A percentile compares a stretch with the other conserved stretches of the same genome.
Evolutionary conservation across 768 basidiomycete species (phyloP).

Genomic region (Russula ochroleuca): DNA sequence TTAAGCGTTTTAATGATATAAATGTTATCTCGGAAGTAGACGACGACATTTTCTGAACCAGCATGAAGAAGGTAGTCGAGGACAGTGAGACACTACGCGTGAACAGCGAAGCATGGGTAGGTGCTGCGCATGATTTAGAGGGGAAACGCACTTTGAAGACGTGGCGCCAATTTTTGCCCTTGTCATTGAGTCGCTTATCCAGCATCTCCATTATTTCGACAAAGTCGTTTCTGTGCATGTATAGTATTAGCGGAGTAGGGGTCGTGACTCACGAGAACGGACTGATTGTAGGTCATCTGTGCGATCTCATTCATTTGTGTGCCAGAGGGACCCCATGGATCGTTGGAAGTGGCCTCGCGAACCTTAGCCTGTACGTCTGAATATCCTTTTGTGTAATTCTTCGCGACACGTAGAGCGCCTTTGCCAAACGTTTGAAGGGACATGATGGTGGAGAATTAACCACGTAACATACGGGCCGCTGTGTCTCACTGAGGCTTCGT

Average conservation of each 20-base stretch:
- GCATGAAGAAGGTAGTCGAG: constrained; percentile 95
- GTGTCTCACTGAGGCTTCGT: not conserved
- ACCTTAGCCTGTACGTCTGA: constrained; percentile 95
- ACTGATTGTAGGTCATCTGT: constrained; percentile 96
- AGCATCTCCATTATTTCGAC: constrained; percentile 99
- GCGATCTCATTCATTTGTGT: constrained; percentile 99
- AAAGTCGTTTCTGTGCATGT: constrained; percentile 72
- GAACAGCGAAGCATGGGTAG: not conserved
- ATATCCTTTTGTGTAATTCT: constrained; percentile 95
- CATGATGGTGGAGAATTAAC: constrained; percentile 30
- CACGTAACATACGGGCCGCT: not conserved
- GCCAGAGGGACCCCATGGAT: constrained; percentile 96
- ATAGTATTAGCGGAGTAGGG: not conserved
- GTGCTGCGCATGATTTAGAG: not conserved
- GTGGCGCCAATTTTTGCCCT: constrained; percentile 99
- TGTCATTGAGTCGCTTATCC: constrained; percentile 96
- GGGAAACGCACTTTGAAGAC: constrained; percentile 79
- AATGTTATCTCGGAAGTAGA: constrained; percentile 96
- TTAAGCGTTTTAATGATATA: constrained; percentile 99
- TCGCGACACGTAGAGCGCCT: constrained; percentile 80
- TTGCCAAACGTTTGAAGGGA: constrained; percentile 79
- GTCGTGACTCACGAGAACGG: constrained; percentile 33
- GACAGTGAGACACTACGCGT: constrained; percentile 72
- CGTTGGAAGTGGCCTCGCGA: constrained; percentile 94
- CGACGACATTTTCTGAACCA: constrained; percentile 96